Evolutionary conservation across 2,329 filamentous ascomycete species (phyloP).

Genomic region (Pseudogymnoascus sp.): DNA sequence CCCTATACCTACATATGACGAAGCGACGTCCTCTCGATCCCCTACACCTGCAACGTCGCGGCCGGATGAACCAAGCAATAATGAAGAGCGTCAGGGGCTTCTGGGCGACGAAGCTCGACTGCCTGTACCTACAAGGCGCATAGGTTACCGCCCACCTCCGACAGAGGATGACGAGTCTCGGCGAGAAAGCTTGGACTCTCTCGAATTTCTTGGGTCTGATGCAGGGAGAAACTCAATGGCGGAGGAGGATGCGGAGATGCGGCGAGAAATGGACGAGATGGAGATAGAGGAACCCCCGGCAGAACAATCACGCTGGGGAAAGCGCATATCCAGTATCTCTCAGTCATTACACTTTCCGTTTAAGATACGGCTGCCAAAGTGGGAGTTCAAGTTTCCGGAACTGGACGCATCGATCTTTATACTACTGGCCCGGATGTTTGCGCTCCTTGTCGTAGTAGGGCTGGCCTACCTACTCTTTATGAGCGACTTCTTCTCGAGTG

Average conservation of each 20-base stretch:
- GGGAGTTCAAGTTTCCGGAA: constrained; percentile 19
- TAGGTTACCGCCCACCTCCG: constrained; percentile 69
- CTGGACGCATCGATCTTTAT: constrained; percentile 40
- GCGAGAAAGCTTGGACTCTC: constrained; percentile 24
- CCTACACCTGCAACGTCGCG: constrained; percentile 54
- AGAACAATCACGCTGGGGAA: constrained; percentile 32
- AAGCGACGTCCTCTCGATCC: constrained; percentile 56
- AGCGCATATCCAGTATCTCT: constrained; percentile 29
- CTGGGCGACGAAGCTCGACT: constrained; percentile 43
- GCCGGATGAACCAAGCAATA: constrained; percentile 55
- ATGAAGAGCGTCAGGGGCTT: constrained; percentile 70
- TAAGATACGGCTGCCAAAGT: constrained; percentile 21
- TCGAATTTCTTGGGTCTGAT: constrained; percentile 44
- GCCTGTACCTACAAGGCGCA: constrained; percentile 34
- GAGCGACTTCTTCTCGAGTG: constrained; percentile 68
- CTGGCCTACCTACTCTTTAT: constrained; percentile 80
- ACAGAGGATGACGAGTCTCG: constrained; percentile 67
- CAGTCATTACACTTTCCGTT: constrained; percentile 22
- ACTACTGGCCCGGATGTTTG: constrained; percentile 64
- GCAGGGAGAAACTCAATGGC: constrained; percentile 41
- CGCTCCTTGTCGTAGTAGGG: constrained; percentile 64
- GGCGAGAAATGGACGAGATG: constrained; percentile 81
- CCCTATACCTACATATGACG: constrained; percentile 77
- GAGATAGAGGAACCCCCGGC: constrained; percentile 66
- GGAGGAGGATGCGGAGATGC: constrained; percentile 53